Evolutionary conservation across 371 early-diverging fungal genomes (phyloP).

Genomic region (Haplosporangium sp.): DNA sequence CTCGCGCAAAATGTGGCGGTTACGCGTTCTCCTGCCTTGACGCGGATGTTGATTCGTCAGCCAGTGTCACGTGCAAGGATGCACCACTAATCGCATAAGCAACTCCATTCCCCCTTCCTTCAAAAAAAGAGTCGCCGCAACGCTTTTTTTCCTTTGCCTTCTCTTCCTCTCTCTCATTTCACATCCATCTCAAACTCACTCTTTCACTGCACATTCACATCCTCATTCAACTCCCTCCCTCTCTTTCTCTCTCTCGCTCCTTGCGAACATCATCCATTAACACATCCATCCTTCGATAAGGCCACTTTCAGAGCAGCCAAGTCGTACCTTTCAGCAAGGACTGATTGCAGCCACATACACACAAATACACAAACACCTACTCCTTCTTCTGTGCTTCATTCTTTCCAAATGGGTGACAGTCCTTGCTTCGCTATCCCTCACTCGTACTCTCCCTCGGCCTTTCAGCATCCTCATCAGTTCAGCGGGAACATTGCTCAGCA

Average conservation of each 20-base stretch:
- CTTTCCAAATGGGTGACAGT: constrained; percentile 47
- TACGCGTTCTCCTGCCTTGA: too few relatives aligned
- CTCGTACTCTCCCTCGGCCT: constrained; percentile 49
- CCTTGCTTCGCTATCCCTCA: constrained; percentile 54
- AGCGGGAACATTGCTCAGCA: constrained; percentile 42
- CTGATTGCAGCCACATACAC: too few relatives aligned
- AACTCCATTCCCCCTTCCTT: neutral
- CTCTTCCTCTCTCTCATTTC: neutral
- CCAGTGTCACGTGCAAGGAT: too few relatives aligned
- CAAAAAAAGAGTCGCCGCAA: neutral
- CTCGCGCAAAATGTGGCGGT: too few relatives aligned
- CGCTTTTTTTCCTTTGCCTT: neutral
- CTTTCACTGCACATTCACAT: neutral
- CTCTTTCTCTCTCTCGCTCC: neutral
- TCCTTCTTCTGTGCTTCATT: too few relatives aligned
- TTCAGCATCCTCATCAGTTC: constrained; percentile 53
- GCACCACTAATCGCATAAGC: neutral
- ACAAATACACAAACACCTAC: neutral
- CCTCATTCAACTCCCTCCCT: neutral
- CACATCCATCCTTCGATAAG: too few relatives aligned
- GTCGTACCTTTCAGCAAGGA: too few relatives aligned
- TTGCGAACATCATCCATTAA: too few relatives aligned
- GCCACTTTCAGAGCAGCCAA: too few relatives aligned
- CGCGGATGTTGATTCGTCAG: too few relatives aligned
- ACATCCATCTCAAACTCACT: neutral